Conservation (phyloP, 1,139 yeast species). For the Lodderomyces oxycetoniae region DNA sequence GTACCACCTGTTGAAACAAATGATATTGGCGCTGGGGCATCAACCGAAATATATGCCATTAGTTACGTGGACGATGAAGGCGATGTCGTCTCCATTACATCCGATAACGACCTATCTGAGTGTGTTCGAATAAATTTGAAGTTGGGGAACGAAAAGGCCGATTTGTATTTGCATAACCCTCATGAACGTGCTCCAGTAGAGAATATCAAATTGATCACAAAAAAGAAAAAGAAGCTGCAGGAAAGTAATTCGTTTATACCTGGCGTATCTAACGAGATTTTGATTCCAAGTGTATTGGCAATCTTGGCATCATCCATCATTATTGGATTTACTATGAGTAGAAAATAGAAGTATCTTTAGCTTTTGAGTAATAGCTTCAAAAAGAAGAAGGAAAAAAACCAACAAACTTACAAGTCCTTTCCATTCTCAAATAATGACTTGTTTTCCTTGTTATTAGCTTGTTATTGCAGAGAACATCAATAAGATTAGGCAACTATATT, state of each 20-base stretch:
- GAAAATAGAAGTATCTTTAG: conserved; percentile 27
- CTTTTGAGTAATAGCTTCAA: too few species aligned
- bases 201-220: conserved; percentile 13
- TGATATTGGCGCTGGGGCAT: background rate
- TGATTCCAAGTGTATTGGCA: conserved; percentile 61
- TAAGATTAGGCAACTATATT: too few species aligned
- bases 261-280: conserved; percentile 55
- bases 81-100: conserved; percentile 72
- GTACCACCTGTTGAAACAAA: conserved; percentile 8
- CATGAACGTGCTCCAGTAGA: conserved; percentile 41
- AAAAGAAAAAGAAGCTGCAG: conserved; percentile 12
- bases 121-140: conserved; percentile 56
- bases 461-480: too few species aligned
- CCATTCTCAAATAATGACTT: too few species aligned
- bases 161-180: conserved; percentile 66
- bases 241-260: conserved; percentile 32
- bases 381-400: too few species aligned
- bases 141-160: conserved; percentile 58
- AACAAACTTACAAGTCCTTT: too few species aligned
- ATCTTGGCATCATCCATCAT: conserved; percentile 58
- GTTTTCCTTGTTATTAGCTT: too few species aligned
- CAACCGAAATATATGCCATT: conserved; percentile 49
- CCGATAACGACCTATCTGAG: conserved; percentile 67
- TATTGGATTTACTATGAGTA: conserved; percentile 46
- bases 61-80: conserved; percentile 85